Conservation (phyloP, 495 filamentous ascomycete species). For the Penicillium fimorum region DNA sequence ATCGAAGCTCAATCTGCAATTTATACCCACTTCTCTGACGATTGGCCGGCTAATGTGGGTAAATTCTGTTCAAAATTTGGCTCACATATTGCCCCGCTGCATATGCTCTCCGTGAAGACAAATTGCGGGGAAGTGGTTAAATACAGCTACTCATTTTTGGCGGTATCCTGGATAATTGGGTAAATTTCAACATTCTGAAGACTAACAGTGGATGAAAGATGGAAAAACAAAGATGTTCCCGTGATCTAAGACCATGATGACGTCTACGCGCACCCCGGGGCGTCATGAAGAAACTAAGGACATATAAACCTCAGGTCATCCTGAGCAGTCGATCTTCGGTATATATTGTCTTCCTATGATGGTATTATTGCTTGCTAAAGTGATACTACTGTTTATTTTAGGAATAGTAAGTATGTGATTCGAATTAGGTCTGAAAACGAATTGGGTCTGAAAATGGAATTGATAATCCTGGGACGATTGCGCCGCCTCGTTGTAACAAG, state of each 20-base stretch:
- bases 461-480: not conserved
- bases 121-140: not conserved
- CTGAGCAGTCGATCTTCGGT: no score
- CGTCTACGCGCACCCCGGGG: no score
- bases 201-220: not conserved
- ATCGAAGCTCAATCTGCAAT: not conserved
- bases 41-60: conserved; percentile 1
- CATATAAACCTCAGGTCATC: no score
- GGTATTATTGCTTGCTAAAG: conserved; percentile 11
- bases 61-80: not conserved
- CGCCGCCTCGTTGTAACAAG: not conserved
- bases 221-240: no score
- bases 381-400: conserved; percentile 18
- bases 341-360: no score
- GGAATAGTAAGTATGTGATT: conserved; percentile 17
- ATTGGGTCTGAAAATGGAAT: conserved; percentile 13
- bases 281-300: no score
- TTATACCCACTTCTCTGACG: not conserved
- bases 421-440: conserved; percentile 13
- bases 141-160: not conserved
- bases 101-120: not conserved
- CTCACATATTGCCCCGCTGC: not conserved
- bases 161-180: not conserved
- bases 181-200: not conserved
- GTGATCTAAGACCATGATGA: no score